phyloP scores from a whole-genome alignment of 768 basidiomycete species.

The Mycena epipterygia region DNA sequence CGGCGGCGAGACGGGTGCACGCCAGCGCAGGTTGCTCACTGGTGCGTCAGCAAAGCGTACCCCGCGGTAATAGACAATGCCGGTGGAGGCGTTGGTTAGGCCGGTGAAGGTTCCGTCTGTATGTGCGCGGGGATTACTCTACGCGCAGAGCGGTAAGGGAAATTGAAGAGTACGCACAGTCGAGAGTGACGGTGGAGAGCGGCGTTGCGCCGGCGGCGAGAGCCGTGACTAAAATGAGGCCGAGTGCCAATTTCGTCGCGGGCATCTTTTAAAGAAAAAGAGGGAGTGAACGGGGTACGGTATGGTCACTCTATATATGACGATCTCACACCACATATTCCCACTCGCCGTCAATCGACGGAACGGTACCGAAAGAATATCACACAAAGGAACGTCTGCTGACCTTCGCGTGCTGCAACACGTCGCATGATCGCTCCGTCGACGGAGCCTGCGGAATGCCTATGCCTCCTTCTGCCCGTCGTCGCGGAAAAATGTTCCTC shows the following conservation, averaged over 20 bases:
- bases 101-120: slow-evolving; percentile 56
- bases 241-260: neutral
- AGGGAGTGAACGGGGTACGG: no score
- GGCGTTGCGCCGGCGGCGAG: slow-evolving; percentile 7
- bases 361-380: no score
- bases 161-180: slow-evolving; percentile 38
- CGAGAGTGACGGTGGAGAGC: no score
- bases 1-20: no score
- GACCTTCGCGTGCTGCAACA: neutral
- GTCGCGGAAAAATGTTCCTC: no score
- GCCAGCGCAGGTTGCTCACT: no score
- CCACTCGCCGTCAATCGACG: neutral
- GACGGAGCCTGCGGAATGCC: no score
- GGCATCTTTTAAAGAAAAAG: neutral
- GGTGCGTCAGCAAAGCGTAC: slow-evolving; percentile 59
- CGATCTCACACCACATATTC: neutral
- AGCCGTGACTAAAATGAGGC: neutral
- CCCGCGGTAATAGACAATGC: slow-evolving; percentile 53
- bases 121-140: slow-evolving; percentile 38
- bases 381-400: neutral
- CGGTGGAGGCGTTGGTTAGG: slow-evolving; percentile 42
- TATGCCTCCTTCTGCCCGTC: no score
- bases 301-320: neutral
- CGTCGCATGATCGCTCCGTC: no score
- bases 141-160: neutral